Evolutionary conservation across 805 yeast genomes (phyloP).

Genomic region (Lipomyces sp.): DNA sequence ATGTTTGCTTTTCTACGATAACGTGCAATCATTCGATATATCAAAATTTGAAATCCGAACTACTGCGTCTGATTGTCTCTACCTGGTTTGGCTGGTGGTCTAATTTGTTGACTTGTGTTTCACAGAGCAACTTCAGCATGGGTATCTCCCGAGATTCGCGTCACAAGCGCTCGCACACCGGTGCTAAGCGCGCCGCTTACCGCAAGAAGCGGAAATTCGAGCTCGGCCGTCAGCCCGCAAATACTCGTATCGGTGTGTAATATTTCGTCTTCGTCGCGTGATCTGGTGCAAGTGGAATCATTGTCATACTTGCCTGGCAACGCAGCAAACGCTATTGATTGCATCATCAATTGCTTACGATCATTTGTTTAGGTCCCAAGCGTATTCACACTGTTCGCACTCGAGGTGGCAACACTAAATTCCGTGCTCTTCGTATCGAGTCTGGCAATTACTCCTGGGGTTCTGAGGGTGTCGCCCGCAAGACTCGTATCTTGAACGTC

Average conservation of each 20-base stretch:
- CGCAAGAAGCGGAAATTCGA: slow-evolving; percentile 99
- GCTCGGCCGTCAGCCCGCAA: slow-evolving; percentile 99
- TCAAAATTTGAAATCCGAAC: background rate
- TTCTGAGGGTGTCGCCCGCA: slow-evolving; percentile 97
- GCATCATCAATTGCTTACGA: background rate
- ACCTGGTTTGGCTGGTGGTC: slow-evolving; percentile 1
- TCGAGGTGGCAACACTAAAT: slow-evolving; percentile 99
- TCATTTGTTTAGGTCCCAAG: slow-evolving; percentile 63
- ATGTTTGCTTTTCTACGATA: slow-evolving; percentile 13
- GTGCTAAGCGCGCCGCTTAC: slow-evolving; percentile 99
- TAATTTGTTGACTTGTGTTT: background rate
- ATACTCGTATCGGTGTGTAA: slow-evolving; percentile 84
- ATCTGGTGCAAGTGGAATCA: background rate
- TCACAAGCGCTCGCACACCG: slow-evolving; percentile 99
- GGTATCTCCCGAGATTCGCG: slow-evolving; percentile 99
- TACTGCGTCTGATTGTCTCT: background rate
- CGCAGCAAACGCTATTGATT: background rate
- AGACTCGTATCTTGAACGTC: slow-evolving; percentile 98
- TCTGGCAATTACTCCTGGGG: slow-evolving; percentile 98
- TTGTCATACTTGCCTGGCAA: background rate
- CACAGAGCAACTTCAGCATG: slow-evolving; percentile 53
- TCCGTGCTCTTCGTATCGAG: slow-evolving; percentile 99
- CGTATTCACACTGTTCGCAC: slow-evolving; percentile 99
- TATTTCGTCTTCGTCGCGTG: background rate
- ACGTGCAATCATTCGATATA: background rate